phyloP scores from a whole-genome alignment of 2,329 filamentous ascomycete genomes.

The Ophiostoma australiae region DNA sequence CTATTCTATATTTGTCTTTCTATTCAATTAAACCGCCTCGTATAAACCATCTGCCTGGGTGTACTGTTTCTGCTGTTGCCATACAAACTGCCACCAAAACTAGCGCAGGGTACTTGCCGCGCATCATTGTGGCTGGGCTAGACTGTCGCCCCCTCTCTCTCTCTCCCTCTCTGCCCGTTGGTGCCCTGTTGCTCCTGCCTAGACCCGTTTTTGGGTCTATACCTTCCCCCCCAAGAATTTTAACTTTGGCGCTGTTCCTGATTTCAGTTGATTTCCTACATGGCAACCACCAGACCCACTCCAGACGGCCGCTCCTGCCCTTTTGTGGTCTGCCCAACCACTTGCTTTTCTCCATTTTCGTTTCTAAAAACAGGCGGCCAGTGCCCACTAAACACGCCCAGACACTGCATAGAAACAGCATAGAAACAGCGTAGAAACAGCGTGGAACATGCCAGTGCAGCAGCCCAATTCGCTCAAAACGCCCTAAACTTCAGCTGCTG shows the following conservation, averaged over 20 bases:
- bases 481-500: not conserved
- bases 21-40: not conserved
- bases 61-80: not conserved
- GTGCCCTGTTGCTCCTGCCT: slow-evolving; percentile 1
- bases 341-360: slow-evolving; percentile 4
- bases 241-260: not conserved
- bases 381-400: slow-evolving; percentile 1
- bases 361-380: slow-evolving; percentile 23
- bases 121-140: slow-evolving; percentile 9
- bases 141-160: not conserved
- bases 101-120: slow-evolving; percentile 2
- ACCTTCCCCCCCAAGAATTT: not conserved
- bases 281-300: slow-evolving; percentile 5
- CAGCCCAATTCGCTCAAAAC: not conserved
- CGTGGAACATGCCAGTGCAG: not conserved
- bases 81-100: not conserved
- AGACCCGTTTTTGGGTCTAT: slow-evolving; percentile 8
- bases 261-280: not conserved
- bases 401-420: slow-evolving; percentile 5
- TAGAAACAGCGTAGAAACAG: slow-evolving; percentile 3
- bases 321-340: slow-evolving; percentile 15
- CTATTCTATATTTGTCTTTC: not conserved
- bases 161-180: not conserved
- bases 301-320: not conserved
- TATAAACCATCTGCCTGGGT: not conserved